Percentiles rank a stretch among this genome's conserved stretches.
Conservation (phyloP, 148 eudicot species). For the Rhododendron vialii region DNA sequence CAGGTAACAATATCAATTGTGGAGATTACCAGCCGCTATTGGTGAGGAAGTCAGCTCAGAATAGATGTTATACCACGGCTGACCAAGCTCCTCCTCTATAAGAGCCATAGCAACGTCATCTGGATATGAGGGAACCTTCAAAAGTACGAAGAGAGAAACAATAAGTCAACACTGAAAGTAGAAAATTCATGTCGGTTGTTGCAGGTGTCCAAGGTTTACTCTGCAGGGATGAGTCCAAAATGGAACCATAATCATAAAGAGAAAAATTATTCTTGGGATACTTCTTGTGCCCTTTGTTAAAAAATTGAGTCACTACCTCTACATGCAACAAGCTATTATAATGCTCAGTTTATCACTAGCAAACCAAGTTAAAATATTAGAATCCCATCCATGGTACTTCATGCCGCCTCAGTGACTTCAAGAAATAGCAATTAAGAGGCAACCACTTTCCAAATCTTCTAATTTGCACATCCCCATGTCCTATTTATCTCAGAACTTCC, state of each 20-base stretch:
- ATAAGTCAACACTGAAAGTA: conserved; percentile 11
- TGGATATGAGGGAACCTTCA: conserved; percentile 96
- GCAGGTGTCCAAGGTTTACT: not conserved
- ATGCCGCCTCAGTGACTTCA: not conserved
- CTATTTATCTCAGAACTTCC: not conserved
- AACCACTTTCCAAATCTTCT: not conserved
- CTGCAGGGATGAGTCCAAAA: not conserved
- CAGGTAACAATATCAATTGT: not conserved
- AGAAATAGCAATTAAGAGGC: not conserved
- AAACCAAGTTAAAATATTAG: not conserved
- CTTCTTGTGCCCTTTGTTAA: not conserved
- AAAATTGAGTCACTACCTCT: not conserved
- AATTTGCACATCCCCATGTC: not conserved
- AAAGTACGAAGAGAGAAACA: conserved; percentile 17
- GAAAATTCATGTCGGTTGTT: not conserved
- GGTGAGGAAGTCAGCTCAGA: conserved; percentile 95
- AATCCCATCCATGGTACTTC: not conserved
- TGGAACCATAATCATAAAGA: not conserved
- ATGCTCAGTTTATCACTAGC: not conserved
- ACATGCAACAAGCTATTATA: not conserved
- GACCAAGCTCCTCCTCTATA: conserved; percentile 91
- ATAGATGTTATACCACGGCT: conserved; percentile 84
- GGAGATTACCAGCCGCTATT: conserved; percentile 84
- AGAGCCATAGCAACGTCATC: conserved; percentile 98
- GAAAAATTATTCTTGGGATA: not conserved